Evolutionary conservation across 495 filamentous ascomycete species (phyloP).

Genomic region (Aspergillus panamensis): DNA sequence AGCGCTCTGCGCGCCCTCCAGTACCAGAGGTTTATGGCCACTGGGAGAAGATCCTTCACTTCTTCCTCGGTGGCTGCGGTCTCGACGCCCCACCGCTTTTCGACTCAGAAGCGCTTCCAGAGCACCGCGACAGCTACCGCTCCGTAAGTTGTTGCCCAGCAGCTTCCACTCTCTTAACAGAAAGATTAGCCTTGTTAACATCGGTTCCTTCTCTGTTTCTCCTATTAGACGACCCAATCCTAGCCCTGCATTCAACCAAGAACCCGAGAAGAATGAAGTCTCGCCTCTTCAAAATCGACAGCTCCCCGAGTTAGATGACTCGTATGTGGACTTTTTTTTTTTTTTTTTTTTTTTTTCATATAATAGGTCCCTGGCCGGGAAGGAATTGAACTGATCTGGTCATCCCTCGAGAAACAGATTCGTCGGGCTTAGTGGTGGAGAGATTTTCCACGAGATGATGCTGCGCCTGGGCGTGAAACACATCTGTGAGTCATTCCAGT

Average conservation of each 20-base stretch:
- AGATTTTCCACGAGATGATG: slow-evolving; percentile 99
- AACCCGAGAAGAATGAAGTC: slow-evolving; percentile 57
- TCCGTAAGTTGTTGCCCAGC: slow-evolving; percentile 34
- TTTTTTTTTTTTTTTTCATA: background rate
- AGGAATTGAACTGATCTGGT: slow-evolving; percentile 14
- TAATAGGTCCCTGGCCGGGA: background rate
- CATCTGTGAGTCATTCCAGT: slow-evolving; percentile 63
- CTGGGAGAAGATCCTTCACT: slow-evolving; percentile 40
- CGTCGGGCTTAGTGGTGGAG: slow-evolving; percentile 90
- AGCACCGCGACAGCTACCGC: slow-evolving; percentile 47
- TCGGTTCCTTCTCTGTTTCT: background rate
- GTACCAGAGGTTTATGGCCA: slow-evolving; percentile 39
- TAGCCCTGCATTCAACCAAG: slow-evolving; percentile 70
- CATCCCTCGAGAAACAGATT: slow-evolving; percentile 52
- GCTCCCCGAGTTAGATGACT: slow-evolving; percentile 68
- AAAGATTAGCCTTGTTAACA: slow-evolving; percentile 17
- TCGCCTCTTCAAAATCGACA: slow-evolving; percentile 64
- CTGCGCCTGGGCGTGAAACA: slow-evolving; percentile 86
- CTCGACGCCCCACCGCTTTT: slow-evolving; percentile 46
- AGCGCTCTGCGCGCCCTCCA: slow-evolving; percentile 46
- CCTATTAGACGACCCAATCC: slow-evolving; percentile 51
- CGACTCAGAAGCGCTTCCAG: slow-evolving; percentile 45
- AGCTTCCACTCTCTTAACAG: background rate
- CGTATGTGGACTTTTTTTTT: slow-evolving; percentile 36
- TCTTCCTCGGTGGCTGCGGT: slow-evolving; percentile 40